Conservation (phyloP, 129 eudicot genomes). For the Tagetes patula region DNA sequence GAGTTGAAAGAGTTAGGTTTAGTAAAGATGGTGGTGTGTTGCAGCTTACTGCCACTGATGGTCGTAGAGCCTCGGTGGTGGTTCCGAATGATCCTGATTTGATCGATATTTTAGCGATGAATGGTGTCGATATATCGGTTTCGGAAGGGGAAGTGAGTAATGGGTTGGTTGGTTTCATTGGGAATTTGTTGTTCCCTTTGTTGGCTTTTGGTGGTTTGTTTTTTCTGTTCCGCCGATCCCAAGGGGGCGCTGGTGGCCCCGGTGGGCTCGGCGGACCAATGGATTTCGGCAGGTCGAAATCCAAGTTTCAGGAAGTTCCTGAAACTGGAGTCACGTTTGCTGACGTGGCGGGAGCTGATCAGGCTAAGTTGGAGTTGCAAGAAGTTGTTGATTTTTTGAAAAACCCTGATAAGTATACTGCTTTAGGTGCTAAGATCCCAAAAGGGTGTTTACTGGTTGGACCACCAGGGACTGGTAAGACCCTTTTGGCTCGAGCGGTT, state of each 20-base stretch:
- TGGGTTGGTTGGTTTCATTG: constrained; percentile 76
- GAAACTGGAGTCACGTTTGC: constrained; percentile 95
- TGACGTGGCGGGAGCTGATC: constrained; percentile 97
- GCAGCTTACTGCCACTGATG: constrained; percentile 86
- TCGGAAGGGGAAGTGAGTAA: constrained; percentile 87
- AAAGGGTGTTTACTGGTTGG: constrained; percentile 95
- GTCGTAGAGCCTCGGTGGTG: constrained; percentile 66
- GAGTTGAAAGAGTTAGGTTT: constrained; percentile 89
- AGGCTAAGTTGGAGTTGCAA: constrained; percentile 82
- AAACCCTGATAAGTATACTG: constrained; percentile 93
- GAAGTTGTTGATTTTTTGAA: constrained; percentile 95
- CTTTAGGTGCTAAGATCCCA: constrained; percentile 94
- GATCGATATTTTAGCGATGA: constrained; percentile 92
- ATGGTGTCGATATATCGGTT: constrained; percentile 91
- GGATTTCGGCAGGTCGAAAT: constrained; percentile 96
- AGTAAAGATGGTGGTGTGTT: constrained; percentile 75
- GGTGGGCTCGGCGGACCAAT: constrained; percentile 96
- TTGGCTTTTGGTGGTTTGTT: constrained; percentile 90
- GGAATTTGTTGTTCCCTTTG: constrained; percentile 75
- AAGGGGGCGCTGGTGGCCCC: constrained; percentile 93
- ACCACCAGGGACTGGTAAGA: constrained; percentile 95
- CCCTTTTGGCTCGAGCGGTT: constrained; percentile 88
- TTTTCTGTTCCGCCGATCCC: constrained; percentile 75
- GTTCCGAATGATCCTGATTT: constrained; percentile 95
- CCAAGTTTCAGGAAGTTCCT: constrained; percentile 98